phyloP scores from a whole-genome alignment of 345 rosid genomes.

The Leavenworthia alabamica region DNA sequence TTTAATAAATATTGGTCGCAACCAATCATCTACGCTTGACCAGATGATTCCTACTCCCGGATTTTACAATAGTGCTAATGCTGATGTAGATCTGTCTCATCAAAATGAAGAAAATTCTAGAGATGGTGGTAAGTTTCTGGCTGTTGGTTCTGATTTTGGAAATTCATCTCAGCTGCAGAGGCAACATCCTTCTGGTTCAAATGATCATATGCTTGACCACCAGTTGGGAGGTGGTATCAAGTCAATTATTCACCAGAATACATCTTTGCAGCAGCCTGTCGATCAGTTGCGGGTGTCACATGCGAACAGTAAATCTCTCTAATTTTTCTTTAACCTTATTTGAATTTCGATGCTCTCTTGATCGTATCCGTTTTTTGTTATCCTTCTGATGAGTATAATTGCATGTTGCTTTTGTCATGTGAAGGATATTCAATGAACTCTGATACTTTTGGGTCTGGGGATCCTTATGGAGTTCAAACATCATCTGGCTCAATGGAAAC shows the following conservation, averaged over 20 bases:
- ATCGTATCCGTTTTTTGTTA: not conserved
- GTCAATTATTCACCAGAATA: constrained; percentile 59
- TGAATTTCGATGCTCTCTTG: constrained; percentile 1
- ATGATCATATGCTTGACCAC: constrained; percentile 65
- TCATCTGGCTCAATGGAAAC: constrained; percentile 49
- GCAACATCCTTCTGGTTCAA: constrained; percentile 53
- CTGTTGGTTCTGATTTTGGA: constrained; percentile 54
- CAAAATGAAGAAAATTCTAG: constrained; percentile 50
- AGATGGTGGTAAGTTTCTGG: constrained; percentile 52
- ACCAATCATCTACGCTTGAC: constrained; percentile 55
- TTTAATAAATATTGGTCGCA: constrained; percentile 53
- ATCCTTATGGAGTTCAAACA: constrained; percentile 44
- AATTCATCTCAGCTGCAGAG: constrained; percentile 52
- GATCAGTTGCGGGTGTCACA: constrained; percentile 63
- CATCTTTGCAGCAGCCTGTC: constrained; percentile 59
- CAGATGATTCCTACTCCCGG: constrained; percentile 98
- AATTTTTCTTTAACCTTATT: constrained; percentile 16
- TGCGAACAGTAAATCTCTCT: constrained; percentile 53
- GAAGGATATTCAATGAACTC: constrained; percentile 62
- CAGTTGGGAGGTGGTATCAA: constrained; percentile 64
- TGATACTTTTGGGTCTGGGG: constrained; percentile 60
- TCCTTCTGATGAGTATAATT: constrained; percentile 10
- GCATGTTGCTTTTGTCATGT: constrained; percentile 39
- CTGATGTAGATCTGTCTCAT: constrained; percentile 42
- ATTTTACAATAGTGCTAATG: constrained; percentile 37